Evolutionary conservation across 345 rosid species (phyloP), one percentile per base, ranked within the genome.

Genomic region (Pseudoturritis turrita): DNA sequence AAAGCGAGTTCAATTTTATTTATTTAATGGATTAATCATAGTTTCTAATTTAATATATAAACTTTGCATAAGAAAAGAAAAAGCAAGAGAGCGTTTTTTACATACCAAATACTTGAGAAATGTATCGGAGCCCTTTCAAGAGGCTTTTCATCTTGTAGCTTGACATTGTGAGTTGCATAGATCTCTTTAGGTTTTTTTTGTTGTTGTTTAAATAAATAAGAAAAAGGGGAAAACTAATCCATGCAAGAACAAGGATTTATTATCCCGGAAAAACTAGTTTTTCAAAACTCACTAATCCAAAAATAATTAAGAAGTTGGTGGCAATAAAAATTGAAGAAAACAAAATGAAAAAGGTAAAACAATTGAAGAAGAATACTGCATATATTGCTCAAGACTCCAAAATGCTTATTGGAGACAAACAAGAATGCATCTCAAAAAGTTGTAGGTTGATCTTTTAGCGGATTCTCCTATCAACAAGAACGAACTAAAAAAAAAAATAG

Each of bases 101-200:
- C 65, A 44, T 68, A 90, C 96, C 96, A 76, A 90, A 90, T 21
- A 90, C 86, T 68, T 88, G 87, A 76, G 92, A 86, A 50, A 89
- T 89, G 79, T 86, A 90, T 75, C 93, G 74, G 2, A 90, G 83
- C 49, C 93, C 93, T 69, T 82, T 90, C 43, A 90, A 70, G 31
- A 90, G 89, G 73, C 93, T 88, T 76, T 90, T 90, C 93, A 90
- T 81, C 84, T 83, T 89, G 70, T 74, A 72, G 87, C 83, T 87
- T 51, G 89, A 76, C 84, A 84, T 83, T 62, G 25, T 9, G 19
- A 52, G 63, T 63, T 73, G 71, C 65, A 68, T 58, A 31, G 45
- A 58, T 58, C 28, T 56, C 43, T 6, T 11, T 23, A 33, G 0
- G 9, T 17, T 4, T 37, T 40, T 39, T 28, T 15, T 62, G 5